These are phyloP conservation scores for Geum urbanum DNA, from an alignment of 306 rosid genomes.

Conservation along the genomic window DNA sequence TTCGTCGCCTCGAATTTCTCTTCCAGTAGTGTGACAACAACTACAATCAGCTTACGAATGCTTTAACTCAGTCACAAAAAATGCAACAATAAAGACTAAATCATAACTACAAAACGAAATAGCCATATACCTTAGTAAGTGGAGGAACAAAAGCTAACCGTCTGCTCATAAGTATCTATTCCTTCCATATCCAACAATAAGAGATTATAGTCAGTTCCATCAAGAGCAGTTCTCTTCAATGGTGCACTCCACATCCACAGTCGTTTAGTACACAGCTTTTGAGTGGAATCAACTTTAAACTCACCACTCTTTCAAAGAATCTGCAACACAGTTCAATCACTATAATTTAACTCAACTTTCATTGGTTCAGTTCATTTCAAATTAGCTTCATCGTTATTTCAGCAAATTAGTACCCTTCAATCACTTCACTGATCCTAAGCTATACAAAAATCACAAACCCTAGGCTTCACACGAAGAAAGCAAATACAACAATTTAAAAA, in stretches of 20 bases:
- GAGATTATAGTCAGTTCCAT: constrained; percentile 86
- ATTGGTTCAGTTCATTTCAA: too few relatives aligned
- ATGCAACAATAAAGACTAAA: neutral
- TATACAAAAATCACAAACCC: constrained; percentile 31
- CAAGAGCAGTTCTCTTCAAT: constrained; percentile 83
- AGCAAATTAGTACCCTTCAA: neutral
- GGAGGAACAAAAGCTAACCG: constrained; percentile 44
- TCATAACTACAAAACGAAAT: neutral
- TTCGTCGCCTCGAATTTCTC: too few relatives aligned
- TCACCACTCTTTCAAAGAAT: constrained; percentile 90
- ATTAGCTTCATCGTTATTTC: too few relatives aligned
- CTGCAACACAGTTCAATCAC: constrained; percentile 36
- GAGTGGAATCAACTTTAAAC: constrained; percentile 88
- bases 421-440: too few relatives aligned
- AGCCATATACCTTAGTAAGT: neutral
- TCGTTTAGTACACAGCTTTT: constrained; percentile 65
- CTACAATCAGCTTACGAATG: neutral
- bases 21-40: neutral
- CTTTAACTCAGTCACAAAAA: neutral
- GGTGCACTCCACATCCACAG: constrained; percentile 97
- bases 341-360: neutral
- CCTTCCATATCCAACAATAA: constrained; percentile 88
- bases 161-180: constrained; percentile 94
- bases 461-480: constrained; percentile 22
- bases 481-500: too few relatives aligned